Base-by-base conservation (phyloP, 768 basidiomycete species). In the Leccinum subgranulosum region DNA sequence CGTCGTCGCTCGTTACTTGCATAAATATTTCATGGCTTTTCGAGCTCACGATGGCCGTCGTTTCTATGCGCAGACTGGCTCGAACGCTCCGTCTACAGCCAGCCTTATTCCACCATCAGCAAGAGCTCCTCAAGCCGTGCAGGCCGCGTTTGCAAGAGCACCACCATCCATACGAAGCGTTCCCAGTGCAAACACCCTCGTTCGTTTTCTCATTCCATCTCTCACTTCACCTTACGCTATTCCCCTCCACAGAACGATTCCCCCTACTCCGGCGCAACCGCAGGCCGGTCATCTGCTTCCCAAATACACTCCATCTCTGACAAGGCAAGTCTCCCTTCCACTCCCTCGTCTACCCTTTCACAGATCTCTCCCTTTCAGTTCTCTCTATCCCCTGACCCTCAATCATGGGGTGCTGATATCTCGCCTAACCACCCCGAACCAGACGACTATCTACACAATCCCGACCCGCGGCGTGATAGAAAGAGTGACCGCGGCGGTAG, bases 381-480 rank as follows among this genome's bases (percentile, higher is more conserved):
- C 66, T 88, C 87, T 15, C 81, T 90, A 21, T 84, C 87, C 6
- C 82, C 88, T 1, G 88, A 90, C 71, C 89, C 89, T 3, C 73
- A 79, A 14, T 81, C 78, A 0, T 91, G 89, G 89, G 87, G 87
- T 2, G 81, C 86, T 33, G 81, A 87, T 61, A 73, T 88, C 57
- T 83, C 82, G 7, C 79, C 79, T 39, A 78, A 77, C 59, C 74
- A 79, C 53, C 69, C 77, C 4, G 87, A 90, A 68, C 74, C 81
- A 15, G 87, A 90, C 59, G 87, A 90, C 69, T 79, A 79, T 55
- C 79, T 90, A n/a, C 87, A 90, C 67, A 86, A 87, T 62, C 86
- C 87, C 3, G 86, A 88, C 65, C 85, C 86, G 11, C 78, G 78
- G 34, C 78, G 86, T 31, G 85, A 87, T 63, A 70, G 79, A 57